A percentile compares a stretch with the other conserved stretches of the same genome.
Evolutionary conservation across 208 protist species (phyloP).

Genomic region (Leishmania amazonensis): DNA sequence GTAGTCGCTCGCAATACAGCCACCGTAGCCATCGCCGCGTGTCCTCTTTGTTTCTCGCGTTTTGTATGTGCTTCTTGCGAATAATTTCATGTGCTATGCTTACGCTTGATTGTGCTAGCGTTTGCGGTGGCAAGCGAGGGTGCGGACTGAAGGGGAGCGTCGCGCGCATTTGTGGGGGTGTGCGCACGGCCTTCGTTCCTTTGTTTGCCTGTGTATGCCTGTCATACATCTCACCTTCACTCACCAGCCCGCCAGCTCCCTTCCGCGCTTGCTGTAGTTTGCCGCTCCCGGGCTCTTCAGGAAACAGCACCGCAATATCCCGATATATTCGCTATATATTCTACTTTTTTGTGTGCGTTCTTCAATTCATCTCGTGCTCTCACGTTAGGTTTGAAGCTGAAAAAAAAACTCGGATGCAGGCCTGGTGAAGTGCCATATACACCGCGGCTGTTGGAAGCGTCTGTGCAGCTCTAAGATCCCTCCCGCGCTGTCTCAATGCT

Average conservation of each 20-base stretch:
- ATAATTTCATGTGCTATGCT: background rate
- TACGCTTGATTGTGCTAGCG: background rate
- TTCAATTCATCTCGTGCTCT: background rate
- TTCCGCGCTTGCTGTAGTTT: background rate
- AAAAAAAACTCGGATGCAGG: background rate
- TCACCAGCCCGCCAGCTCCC: background rate
- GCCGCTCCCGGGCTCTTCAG: background rate
- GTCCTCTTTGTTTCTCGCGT: background rate
- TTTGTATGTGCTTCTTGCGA: background rate
- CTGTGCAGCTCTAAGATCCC: background rate
- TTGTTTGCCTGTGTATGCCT: background rate
- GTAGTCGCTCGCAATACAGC: background rate
- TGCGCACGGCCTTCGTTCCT: background rate
- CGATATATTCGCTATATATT: background rate
- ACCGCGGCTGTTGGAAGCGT: background rate
- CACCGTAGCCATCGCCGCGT: background rate
- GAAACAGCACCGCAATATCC: background rate
- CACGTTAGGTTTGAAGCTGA: background rate
- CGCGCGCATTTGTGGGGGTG: background rate
- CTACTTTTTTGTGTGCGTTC: background rate
- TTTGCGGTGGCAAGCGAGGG: background rate
- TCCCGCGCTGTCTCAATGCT: background rate
- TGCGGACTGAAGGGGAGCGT: background rate
- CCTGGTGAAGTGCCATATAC: background rate
- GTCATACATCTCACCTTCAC: background rate